These are phyloP conservation scores for Cystobasidiaceae sp. DNA, from an alignment of 1,284 basidiomycete species.

Conservation along the genomic window DNA sequence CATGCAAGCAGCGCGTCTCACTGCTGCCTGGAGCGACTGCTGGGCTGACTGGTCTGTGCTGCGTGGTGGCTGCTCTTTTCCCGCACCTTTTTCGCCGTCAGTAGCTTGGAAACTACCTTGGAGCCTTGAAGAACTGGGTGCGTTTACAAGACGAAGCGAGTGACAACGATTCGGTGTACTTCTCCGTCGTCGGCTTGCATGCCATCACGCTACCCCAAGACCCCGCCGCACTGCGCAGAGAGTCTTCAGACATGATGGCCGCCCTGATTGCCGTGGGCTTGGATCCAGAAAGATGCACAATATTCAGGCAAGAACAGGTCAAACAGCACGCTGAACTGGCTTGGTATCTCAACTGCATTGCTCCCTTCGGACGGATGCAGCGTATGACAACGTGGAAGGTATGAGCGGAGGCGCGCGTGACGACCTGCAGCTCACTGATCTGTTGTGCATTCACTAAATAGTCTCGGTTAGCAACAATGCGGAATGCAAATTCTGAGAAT, in stretches of 20 bases:
- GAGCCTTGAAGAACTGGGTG: slow-evolving; percentile 84
- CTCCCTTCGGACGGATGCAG: slow-evolving; percentile 72
- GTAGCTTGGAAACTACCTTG: slow-evolving; percentile 83
- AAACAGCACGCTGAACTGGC: slow-evolving; percentile 79
- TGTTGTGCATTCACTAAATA: slow-evolving; percentile 44
- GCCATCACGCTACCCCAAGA: slow-evolving; percentile 85
- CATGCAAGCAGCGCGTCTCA: slow-evolving; percentile 61
- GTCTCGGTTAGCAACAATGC: slow-evolving; percentile 68
- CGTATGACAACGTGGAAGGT: slow-evolving; percentile 97
- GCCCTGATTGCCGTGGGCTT: slow-evolving; percentile 78
- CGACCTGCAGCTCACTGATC: too few species aligned
- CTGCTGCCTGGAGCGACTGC: neutral
- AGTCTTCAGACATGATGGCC: slow-evolving; percentile 74
- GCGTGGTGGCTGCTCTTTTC: neutral
- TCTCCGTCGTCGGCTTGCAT: slow-evolving; percentile 90
- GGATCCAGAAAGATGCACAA: slow-evolving; percentile 65
- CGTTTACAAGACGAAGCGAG: slow-evolving; percentile 57
- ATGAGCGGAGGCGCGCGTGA: too few species aligned
- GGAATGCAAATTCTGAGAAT: slow-evolving; percentile 66
- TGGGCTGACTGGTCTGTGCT: neutral
- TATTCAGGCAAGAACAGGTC: slow-evolving; percentile 88
- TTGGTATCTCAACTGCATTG: slow-evolving; percentile 83
- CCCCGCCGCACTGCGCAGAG: slow-evolving; percentile 57
- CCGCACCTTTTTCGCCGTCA: slow-evolving; percentile 44
- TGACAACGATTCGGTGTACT: slow-evolving; percentile 53